Evolutionary conservation across 2,329 filamentous ascomycete species (phyloP).

Genomic region (Aspergillus jensenii): DNA sequence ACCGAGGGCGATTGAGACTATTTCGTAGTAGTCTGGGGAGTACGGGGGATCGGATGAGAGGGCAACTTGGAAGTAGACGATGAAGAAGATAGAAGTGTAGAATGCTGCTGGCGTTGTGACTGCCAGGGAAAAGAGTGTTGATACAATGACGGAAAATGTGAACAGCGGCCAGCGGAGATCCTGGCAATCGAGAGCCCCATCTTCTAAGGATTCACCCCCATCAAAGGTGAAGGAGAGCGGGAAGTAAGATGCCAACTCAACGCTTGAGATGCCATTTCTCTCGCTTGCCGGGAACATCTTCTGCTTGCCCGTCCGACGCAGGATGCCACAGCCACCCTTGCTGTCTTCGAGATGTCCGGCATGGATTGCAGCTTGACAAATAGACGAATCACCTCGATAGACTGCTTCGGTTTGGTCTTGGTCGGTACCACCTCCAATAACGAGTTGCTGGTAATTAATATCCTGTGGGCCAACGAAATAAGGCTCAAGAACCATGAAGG

Average conservation of each 20-base stretch:
- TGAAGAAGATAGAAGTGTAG: slow-evolving; percentile 55
- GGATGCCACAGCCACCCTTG: slow-evolving; percentile 57
- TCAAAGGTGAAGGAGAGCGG: slow-evolving; percentile 58
- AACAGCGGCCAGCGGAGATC: slow-evolving; percentile 61
- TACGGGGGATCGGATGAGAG: slow-evolving; percentile 61
- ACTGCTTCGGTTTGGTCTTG: slow-evolving; percentile 38
- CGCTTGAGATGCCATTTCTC: slow-evolving; percentile 52
- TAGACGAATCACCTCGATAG: slow-evolving; percentile 62
- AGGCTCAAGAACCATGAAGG: slow-evolving; percentile 52
- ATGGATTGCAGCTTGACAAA: slow-evolving; percentile 61
- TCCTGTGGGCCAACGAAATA: slow-evolving; percentile 58
- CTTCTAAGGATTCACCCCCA: slow-evolving; percentile 28
- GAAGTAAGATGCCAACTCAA: slow-evolving; percentile 57
- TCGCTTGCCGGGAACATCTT: slow-evolving; percentile 46
- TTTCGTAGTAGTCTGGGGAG: slow-evolving; percentile 53
- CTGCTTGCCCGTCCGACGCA: slow-evolving; percentile 54
- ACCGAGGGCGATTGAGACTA: slow-evolving; percentile 55
- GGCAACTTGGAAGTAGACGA: slow-evolving; percentile 60
- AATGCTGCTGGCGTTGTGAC: slow-evolving; percentile 57
- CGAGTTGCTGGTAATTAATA: slow-evolving; percentile 54
- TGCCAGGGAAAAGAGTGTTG: slow-evolving; percentile 56
- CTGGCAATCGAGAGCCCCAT: slow-evolving; percentile 40
- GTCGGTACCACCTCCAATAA: slow-evolving; percentile 54
- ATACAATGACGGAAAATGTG: slow-evolving; percentile 55
- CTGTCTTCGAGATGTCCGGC: slow-evolving; percentile 56